Percentiles rank a stretch among this genome's conserved stretches.
phyloP scores from a whole-genome alignment of 2,329 filamentous ascomycete species.

The Ophiostoma quercus region DNA sequence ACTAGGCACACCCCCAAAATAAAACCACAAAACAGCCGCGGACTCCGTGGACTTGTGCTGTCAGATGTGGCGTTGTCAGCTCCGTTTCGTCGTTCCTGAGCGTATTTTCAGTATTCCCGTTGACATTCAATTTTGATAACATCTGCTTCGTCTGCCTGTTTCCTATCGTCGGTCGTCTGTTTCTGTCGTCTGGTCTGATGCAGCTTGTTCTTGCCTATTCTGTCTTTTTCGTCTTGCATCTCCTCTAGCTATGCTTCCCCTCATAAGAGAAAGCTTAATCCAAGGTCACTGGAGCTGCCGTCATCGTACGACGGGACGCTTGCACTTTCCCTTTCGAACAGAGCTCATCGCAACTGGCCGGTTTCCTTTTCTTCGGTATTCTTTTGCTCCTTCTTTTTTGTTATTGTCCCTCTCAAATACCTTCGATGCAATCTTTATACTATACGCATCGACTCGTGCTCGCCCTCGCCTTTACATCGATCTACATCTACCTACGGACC shows the following conservation, averaged over 20 bases:
- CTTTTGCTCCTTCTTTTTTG: too few relatives aligned
- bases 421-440: too few relatives aligned
- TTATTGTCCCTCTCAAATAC: too few relatives aligned
- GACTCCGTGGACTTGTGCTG: not conserved
- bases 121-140: too few relatives aligned
- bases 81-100: not conserved
- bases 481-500: not conserved
- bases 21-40: too few relatives aligned
- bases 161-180: not conserved
- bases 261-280: not conserved
- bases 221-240: not conserved
- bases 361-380: not conserved
- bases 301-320: constrained; percentile 11
- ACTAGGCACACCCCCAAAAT: not conserved
- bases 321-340: not conserved
- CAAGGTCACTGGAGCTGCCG: not conserved
- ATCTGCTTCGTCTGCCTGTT: not conserved
- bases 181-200: not conserved
- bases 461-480: not conserved
- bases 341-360: not conserved
- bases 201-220: constrained; percentile 4
- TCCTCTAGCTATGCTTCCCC: not conserved
- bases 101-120: not conserved
- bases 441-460: not conserved
- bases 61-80: not conserved